These are phyloP conservation scores for Hibiscus syriacus DNA, from an alignment of 345 rosid genomes.

Conservation along the genomic window DNA sequence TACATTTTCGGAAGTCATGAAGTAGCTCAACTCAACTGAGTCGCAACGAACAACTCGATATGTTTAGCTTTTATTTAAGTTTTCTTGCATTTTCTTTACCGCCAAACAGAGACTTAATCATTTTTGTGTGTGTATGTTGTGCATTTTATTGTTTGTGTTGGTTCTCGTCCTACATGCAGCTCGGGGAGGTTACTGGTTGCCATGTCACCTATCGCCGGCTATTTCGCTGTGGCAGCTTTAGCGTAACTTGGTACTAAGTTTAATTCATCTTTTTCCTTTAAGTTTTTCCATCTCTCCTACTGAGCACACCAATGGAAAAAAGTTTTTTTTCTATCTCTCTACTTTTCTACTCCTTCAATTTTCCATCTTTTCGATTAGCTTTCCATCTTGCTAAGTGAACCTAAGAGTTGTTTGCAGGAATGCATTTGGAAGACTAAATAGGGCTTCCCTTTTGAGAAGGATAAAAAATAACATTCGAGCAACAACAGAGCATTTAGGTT, in stretches of 20 bases:
- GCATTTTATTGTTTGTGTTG: constrained; percentile 24
- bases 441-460: constrained; percentile 27
- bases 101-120: constrained; percentile 6
- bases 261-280: neutral
- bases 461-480: constrained; percentile 53
- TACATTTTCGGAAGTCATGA: no score
- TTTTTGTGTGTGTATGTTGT: neutral
- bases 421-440: constrained; percentile 32
- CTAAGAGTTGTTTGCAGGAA: constrained; percentile 28
- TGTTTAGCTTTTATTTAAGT: neutral
- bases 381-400: neutral
- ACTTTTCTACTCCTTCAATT: no score
- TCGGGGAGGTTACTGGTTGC: constrained; percentile 40
- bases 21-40: constrained; percentile 3
- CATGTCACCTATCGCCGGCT: constrained; percentile 33
- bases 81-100: constrained; percentile 23
- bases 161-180: constrained; percentile 36
- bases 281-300: no score
- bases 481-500: constrained; percentile 45
- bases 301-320: no score
- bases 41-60: neutral
- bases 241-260: constrained; percentile 37
- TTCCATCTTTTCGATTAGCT: no score
- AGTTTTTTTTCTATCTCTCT: no score
- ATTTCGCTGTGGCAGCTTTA: constrained; percentile 31